Evolutionary conservation across 768 basidiomycete genomes (phyloP).

Genomic region (Boletus rufocinnamomeus): DNA sequence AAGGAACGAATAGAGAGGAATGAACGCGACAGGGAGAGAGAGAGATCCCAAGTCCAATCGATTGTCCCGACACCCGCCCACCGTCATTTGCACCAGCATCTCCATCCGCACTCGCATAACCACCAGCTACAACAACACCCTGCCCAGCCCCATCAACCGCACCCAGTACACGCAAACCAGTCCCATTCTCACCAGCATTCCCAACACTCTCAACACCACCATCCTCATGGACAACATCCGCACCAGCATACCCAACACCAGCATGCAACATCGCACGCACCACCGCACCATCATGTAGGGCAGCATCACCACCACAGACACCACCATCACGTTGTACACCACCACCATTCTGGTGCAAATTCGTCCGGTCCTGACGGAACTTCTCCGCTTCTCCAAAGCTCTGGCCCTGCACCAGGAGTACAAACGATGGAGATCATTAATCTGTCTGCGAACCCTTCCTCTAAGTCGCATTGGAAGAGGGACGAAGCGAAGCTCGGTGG

Average conservation of each 20-base stretch:
- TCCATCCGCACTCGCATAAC: conserved; percentile 36
- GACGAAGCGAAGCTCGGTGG: conserved; percentile 34
- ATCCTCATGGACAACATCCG: conserved; percentile 32
- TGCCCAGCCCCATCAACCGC: conserved; percentile 26
- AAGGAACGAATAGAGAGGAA: conserved; percentile 27
- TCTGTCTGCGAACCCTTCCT: conserved; percentile 37
- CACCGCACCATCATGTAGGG: conserved; percentile 47
- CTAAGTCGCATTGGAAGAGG: conserved; percentile 43
- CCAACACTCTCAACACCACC: conserved; percentile 30
- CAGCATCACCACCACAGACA: conserved; percentile 52
- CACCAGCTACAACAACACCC: conserved; percentile 35
- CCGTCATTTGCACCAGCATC: conserved; percentile 37
- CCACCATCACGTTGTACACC: conserved; percentile 47
- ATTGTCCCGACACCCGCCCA: conserved; percentile 28
- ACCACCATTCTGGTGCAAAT: conserved; percentile 45
- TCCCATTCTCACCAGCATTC: conserved; percentile 37
- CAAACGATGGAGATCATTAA: conserved; percentile 57
- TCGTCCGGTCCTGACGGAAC: conserved; percentile 31
- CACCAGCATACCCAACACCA: conserved; percentile 37
- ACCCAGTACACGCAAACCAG: conserved; percentile 31
- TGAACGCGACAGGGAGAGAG: conserved; percentile 34
- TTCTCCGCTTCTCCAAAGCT: conserved; percentile 37
- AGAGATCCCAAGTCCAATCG: conserved; percentile 30
- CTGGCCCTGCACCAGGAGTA: conserved; percentile 37
- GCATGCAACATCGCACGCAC: conserved; percentile 32